These are phyloP conservation scores for Phaseolus lunatus DNA, from an alignment of 306 rosid genomes.

Conservation along the genomic window DNA sequence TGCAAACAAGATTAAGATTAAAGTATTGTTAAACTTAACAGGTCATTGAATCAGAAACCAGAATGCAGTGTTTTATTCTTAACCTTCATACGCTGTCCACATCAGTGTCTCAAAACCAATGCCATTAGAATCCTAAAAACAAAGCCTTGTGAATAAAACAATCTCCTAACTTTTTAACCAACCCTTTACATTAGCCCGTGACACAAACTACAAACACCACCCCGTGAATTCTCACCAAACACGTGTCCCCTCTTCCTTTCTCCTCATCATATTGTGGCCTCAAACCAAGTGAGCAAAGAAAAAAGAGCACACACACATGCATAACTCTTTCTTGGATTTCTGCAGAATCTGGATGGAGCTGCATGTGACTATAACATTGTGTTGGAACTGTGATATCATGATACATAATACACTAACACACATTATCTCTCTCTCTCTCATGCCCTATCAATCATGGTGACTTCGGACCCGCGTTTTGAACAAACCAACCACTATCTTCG, in stretches of 20 bases:
- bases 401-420: neutral
- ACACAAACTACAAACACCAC: constrained; percentile 47
- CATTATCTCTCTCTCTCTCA: neutral
- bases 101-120: constrained; percentile 15
- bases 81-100: constrained; percentile 43
- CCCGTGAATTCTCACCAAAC: constrained; percentile 65
- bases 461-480: constrained; percentile 3
- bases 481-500: constrained; percentile 28
- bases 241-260: constrained; percentile 50
- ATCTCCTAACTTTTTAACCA: constrained; percentile 14
- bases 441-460: constrained; percentile 4
- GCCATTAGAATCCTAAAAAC: constrained; percentile 27
- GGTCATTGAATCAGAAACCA: constrained; percentile 30
- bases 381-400: constrained; percentile 46
- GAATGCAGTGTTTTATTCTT: constrained; percentile 38
- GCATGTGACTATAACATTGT: constrained; percentile 55
- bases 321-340: constrained; percentile 29
- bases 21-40: neutral
- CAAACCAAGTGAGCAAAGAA: neutral
- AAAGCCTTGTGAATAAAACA: constrained; percentile 13
- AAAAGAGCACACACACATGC: neutral
- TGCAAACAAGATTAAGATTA: constrained; percentile 8
- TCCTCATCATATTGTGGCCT: neutral
- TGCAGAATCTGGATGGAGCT: constrained; percentile 42
- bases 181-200: constrained; percentile 59